Percentiles rank a stretch among this genome's conserved stretches.
These are phyloP conservation scores for Lavandula angustifolia DNA, from an alignment of 257 asterid species.

Conservation along the genomic window DNA sequence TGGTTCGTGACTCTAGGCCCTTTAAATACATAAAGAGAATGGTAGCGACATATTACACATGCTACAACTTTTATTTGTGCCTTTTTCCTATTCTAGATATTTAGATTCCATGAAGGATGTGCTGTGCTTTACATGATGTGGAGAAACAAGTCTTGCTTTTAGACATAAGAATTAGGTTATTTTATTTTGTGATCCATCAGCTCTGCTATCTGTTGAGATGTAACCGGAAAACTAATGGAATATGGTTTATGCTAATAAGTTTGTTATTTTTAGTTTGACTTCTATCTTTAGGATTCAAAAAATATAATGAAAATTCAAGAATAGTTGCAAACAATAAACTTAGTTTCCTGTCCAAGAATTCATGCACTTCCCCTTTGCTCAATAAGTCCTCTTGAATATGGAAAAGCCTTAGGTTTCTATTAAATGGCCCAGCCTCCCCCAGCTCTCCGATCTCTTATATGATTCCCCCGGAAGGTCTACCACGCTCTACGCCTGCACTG, in stretches of 20 bases:
- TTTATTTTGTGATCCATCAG: neutral
- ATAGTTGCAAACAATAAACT: neutral
- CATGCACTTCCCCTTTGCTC: too few relatives aligned
- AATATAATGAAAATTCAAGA: neutral
- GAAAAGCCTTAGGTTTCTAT: too few relatives aligned
- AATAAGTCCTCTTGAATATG: too few relatives aligned
- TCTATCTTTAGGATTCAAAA: neutral
- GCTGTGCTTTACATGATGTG: neutral
- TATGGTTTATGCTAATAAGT: neutral
- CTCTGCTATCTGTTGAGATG: neutral
- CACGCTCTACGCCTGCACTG: too few relatives aligned
- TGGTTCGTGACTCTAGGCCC: conserved; percentile 6
- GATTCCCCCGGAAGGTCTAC: too few relatives aligned
- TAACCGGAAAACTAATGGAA: neutral
- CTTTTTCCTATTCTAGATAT: neutral
- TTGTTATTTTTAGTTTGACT: too few relatives aligned
- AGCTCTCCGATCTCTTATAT: too few relatives aligned
- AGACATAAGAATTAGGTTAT: neutral
- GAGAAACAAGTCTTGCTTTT: conserved; percentile 9
- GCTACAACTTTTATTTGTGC: conserved; percentile 7
- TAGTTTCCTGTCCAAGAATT: neutral
- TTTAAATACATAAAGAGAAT: neutral
- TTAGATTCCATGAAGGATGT: neutral
- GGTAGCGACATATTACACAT: too few relatives aligned
- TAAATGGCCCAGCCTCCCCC: too few relatives aligned